These are phyloP conservation scores for Podospora conica DNA, from an alignment of 495 filamentous ascomycete species.

Conservation along the genomic window DNA sequence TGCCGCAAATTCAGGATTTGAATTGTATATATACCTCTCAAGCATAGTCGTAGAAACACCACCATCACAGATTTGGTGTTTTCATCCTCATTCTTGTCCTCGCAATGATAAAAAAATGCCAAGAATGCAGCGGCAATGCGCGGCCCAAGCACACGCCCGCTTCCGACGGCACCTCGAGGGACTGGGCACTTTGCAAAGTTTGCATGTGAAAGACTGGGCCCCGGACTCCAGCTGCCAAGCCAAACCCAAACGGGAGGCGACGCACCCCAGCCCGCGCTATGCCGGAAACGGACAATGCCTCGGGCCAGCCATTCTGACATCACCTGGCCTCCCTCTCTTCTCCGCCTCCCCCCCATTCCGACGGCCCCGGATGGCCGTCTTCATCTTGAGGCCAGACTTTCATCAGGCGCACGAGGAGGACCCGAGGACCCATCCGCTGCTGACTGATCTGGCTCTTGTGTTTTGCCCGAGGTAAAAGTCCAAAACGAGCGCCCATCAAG, in stretches of 20 bases:
- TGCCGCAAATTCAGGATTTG: neutral
- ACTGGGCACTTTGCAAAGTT: no score
- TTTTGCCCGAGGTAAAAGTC: neutral
- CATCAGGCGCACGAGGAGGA: no score
- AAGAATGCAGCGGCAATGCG: constrained; percentile 6
- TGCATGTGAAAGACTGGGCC: constrained; percentile 19
- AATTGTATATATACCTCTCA: neutral
- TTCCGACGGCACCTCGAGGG: no score
- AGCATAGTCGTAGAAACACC: neutral
- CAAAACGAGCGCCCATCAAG: neutral
- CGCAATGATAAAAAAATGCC: neutral
- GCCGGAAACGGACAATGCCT: constrained; percentile 29
- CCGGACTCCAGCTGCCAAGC: neutral
- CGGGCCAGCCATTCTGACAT: constrained; percentile 31
- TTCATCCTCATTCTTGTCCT: neutral
- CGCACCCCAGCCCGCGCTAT: constrained; percentile 25
- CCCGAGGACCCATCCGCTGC: neutral
- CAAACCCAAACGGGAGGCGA: constrained; percentile 5
- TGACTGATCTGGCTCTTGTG: neutral
- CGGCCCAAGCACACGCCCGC: constrained; percentile 3
- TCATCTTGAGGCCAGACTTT: neutral
- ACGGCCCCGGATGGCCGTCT: neutral
- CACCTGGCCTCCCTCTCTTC: constrained; percentile 21
- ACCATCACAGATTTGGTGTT: neutral
- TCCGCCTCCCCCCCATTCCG: neutral